A percentile compares a stretch with the other conserved stretches of the same genome.
Conservation (phyloP, 2,329 filamentous ascomycete genomes). For the Colletotrichum sp. region DNA sequence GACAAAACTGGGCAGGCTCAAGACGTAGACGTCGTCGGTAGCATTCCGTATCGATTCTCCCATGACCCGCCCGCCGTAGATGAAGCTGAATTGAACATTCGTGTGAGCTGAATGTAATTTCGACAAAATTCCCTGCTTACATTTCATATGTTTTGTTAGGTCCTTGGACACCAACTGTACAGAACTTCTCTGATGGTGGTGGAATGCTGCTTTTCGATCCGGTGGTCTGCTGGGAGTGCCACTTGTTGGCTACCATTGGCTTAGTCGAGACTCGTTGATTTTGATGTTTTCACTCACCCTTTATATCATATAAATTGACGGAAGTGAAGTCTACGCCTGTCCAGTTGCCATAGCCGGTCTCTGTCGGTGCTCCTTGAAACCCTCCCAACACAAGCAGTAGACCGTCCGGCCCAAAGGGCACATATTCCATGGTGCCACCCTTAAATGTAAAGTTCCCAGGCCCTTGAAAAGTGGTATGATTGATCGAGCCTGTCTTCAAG, state of each 20-base stretch:
- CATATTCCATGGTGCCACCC: constrained; percentile 32
- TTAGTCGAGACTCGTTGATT: neutral
- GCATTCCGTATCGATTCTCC: constrained; percentile 19
- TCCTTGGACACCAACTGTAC: constrained; percentile 35
- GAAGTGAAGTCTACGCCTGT: constrained; percentile 29
- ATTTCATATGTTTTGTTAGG: constrained; percentile 40
- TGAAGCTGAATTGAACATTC: constrained; percentile 29
- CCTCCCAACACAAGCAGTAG: constrained; percentile 38
- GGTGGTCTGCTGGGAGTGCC: constrained; percentile 36
- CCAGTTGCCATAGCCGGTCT: constrained; percentile 21
- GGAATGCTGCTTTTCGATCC: constrained; percentile 31
- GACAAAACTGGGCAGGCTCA: constrained; percentile 41
- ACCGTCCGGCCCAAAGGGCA: constrained; percentile 37
- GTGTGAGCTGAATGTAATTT: neutral
- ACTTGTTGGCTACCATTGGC: constrained; percentile 19
- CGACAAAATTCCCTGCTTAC: constrained; percentile 23
- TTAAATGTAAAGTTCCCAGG: constrained; percentile 28
- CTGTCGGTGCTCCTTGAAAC: constrained; percentile 25
- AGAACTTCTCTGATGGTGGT: constrained; percentile 30
- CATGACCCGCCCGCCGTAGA: constrained; percentile 37
- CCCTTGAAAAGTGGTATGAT: constrained; percentile 25
- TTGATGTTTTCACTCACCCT: constrained; percentile 5
- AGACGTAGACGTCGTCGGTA: constrained; percentile 36
- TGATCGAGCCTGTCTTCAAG: constrained; percentile 33
- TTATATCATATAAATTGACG: constrained; percentile 36